Conservation (phyloP, 192 early-diverging fungal genomes). For the Chytriomyces sp. region DNA sequence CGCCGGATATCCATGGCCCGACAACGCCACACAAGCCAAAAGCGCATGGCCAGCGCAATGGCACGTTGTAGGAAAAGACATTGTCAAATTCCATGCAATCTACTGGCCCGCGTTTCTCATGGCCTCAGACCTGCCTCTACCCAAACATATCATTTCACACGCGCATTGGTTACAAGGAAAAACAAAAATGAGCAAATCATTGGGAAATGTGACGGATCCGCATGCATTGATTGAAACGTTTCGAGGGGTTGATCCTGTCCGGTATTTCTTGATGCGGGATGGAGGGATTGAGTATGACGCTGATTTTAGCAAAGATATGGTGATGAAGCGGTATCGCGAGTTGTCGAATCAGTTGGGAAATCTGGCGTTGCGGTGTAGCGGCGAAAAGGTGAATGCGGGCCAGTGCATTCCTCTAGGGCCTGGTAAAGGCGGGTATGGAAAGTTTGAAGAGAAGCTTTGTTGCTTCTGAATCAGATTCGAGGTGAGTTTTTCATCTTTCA, state of each 20-base stretch:
- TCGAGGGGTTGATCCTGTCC: conserved; percentile 80
- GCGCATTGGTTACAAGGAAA: conserved; percentile 91
- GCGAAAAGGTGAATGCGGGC: conserved; percentile 31
- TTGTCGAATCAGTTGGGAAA: conserved; percentile 35
- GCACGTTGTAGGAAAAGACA: conserved; percentile 96
- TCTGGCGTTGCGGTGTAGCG: conserved; percentile 34
- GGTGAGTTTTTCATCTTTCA: too few species aligned
- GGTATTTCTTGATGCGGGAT: conserved; percentile 90
- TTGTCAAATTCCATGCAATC: conserved; percentile 94
- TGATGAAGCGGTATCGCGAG: conserved; percentile 69
- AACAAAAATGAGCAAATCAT: conserved; percentile 96
- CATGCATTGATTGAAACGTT: conserved; percentile 68
- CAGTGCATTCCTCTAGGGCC: conserved; percentile 32
- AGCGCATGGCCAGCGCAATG: conserved; percentile 68
- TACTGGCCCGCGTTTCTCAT: conserved; percentile 98
- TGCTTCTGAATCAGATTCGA: not conserved
- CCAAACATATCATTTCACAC: conserved; percentile 84
- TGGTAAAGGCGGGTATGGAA: not conserved
- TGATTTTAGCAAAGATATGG: conserved; percentile 72
- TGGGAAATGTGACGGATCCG: conserved; percentile 92
- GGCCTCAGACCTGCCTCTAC: conserved; percentile 80
- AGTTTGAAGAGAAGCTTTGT: not conserved
- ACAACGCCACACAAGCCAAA: conserved; percentile 39
- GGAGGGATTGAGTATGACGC: conserved; percentile 87
- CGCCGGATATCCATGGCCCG: conserved; percentile 79